Evolutionary conservation across 176 grass and related monocot genomes (phyloP).

Genomic region (Carex cristatella): DNA sequence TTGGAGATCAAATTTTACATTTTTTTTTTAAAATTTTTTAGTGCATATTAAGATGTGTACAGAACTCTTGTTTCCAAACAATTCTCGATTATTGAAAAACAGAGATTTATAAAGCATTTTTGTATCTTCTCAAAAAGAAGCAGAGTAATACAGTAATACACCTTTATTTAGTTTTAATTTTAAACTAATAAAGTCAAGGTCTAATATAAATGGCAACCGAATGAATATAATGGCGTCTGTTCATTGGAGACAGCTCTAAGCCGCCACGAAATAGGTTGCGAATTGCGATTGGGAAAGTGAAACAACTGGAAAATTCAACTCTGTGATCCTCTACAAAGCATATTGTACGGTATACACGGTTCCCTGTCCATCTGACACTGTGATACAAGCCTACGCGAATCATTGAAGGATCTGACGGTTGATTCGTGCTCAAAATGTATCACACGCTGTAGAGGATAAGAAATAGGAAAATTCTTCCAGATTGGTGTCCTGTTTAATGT

Average conservation of each 20-base stretch:
- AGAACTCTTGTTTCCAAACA: too few relatives aligned
- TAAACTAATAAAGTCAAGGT: too few relatives aligned
- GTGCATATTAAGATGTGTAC: too few relatives aligned
- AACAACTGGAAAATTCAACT: neutral
- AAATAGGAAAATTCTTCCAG: neutral
- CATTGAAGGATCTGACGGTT: neutral
- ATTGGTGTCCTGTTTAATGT: neutral
- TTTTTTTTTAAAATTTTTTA: too few relatives aligned
- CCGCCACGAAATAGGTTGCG: neutral
- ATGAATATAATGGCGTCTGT: neutral
- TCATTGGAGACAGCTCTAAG: neutral
- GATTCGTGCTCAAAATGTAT: neutral
- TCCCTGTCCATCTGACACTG: too few relatives aligned
- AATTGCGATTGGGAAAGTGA: neutral
- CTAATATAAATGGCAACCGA: too few relatives aligned
- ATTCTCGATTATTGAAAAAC: too few relatives aligned
- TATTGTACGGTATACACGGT: neutral
- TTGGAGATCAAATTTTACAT: too few relatives aligned
- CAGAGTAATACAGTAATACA: too few relatives aligned
- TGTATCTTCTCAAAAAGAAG: too few relatives aligned
- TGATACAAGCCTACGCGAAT: neutral
- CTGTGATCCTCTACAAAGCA: neutral
- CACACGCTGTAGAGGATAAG: neutral
- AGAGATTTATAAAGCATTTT: too few relatives aligned
- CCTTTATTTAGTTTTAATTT: neutral